Base-by-base conservation (phyloP, 495 filamentous ascomycete genomes). In the Hypomontagnella submonticulosa region DNA sequence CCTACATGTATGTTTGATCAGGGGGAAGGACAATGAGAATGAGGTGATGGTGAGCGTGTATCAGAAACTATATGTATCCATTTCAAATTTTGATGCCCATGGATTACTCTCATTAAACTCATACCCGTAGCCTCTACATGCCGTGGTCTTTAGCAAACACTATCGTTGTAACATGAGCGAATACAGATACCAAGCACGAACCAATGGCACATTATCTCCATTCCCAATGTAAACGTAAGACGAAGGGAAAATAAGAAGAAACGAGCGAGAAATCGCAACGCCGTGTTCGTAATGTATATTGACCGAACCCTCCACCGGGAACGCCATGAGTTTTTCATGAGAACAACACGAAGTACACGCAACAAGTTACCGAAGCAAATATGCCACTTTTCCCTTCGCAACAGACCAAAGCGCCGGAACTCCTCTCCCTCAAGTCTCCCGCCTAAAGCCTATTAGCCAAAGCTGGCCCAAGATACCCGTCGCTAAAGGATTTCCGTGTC, bases 391-490 rank as follows among this genome's bases (percentile, higher is more conserved):
- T 44, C 15, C 41, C 41, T 32, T 46, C 41, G 18, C 18, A 20
- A 56, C 53, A 30, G 47, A n/a, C 23, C 12, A 53, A 38, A 61
- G 53, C 59, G 42, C 59, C 59, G 15, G 18, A 47, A 63, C 59
- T 48, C 59, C 59, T 40, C 51, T 15, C 16, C 42, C 5, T 27
- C 18, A 16, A 0, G 47, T 7, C 34, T 50, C 30, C 34, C 33
- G 8, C 50, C 10, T 50, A 27, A 41, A 27, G 23, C 23, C 23
- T 27, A 27, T 27, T 27, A 27, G 23, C 23, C 23, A 27, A 27
- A 6, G 6, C 23, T 3, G 6, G 23, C 23, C 23, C 2, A 27
- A 6, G 6, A 2, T 3, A 27, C 23, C 23, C 6, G 23, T 27
- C 23, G 23, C 23, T 6, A 27, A 27, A 27, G 2, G 2, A 27